Evolutionary conservation across 257 asterid species (phyloP).

Genomic region (Rehmannia glutinosa): DNA sequence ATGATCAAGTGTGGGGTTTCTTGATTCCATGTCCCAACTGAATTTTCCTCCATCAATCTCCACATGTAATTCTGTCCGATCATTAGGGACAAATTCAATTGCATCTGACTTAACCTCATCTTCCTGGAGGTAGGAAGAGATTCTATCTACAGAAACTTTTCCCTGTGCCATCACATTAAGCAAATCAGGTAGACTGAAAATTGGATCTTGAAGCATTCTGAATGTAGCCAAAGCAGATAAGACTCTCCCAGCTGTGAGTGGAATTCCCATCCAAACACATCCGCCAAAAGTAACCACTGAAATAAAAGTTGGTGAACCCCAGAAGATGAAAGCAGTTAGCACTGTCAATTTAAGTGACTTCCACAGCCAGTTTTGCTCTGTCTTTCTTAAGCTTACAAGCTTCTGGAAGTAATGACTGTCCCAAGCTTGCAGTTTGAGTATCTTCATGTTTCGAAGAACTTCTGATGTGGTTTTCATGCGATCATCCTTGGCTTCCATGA

Average conservation of each 20-base stretch:
- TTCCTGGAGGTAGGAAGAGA: slow-evolving; percentile 72
- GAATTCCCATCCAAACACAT: slow-evolving; percentile 79
- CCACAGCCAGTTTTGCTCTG: slow-evolving; percentile 78
- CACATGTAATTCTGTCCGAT: slow-evolving; percentile 44
- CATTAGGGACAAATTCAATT: slow-evolving; percentile 36
- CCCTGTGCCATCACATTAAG: slow-evolving; percentile 78
- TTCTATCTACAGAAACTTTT: slow-evolving; percentile 85
- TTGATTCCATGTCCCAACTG: slow-evolving; percentile 55
- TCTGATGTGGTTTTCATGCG: slow-evolving; percentile 91
- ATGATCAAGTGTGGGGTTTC: slow-evolving; percentile 45
- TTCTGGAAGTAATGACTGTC: slow-evolving; percentile 57
- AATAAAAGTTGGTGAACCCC: slow-evolving; percentile 91
- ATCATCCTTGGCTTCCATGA: slow-evolving; percentile 86
- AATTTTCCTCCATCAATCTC: slow-evolving; percentile 63
- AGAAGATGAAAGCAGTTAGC: slow-evolving; percentile 58
- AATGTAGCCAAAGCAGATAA: slow-evolving; percentile 86
- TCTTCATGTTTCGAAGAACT: slow-evolving; percentile 72
- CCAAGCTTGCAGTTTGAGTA: slow-evolving; percentile 91
- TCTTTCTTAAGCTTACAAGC: slow-evolving; percentile 46
- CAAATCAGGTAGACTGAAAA: slow-evolving; percentile 82
- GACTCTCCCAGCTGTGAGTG: slow-evolving; percentile 87
- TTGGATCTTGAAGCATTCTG: slow-evolving; percentile 95
- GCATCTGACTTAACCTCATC: slow-evolving; percentile 65
- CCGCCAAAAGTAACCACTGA: slow-evolving; percentile 78
- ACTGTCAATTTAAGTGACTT: slow-evolving; percentile 62